Conservation (phyloP, 257 asterid genomes). For the Solanum chiquidenum region DNA sequence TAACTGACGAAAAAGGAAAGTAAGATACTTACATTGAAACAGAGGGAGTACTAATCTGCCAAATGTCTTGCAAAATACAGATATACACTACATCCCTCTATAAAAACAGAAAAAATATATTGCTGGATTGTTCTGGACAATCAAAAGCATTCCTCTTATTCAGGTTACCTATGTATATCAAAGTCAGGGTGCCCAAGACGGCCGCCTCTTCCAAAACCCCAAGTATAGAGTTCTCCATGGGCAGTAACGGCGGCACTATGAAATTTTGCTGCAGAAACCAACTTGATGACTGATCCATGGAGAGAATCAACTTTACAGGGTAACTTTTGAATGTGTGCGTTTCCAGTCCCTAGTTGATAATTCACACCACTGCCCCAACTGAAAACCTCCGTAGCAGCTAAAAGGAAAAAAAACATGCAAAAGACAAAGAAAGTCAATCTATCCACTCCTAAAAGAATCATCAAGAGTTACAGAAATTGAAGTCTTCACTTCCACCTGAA, state of each 20-base stretch:
- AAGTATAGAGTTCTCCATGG: slow-evolving; percentile 82
- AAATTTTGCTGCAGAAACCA: slow-evolving; percentile 83
- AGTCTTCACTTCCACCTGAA: slow-evolving; percentile 33
- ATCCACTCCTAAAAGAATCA: not conserved
- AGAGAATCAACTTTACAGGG: slow-evolving; percentile 96
- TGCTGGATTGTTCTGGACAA: not conserved
- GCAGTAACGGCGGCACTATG: slow-evolving; percentile 91
- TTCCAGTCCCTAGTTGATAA: slow-evolving; percentile 98
- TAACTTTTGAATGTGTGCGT: slow-evolving; percentile 86
- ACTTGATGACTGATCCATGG: slow-evolving; percentile 56
- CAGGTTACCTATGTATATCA: slow-evolving; percentile 80
- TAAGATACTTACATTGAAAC: not conserved
- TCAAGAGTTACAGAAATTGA: not conserved
- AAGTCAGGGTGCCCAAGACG: slow-evolving; percentile 98
- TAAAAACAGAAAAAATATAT: not conserved
- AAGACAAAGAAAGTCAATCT: slow-evolving; percentile 4
- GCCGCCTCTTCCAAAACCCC: slow-evolving; percentile 99
- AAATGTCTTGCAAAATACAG: not conserved
- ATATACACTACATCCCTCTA: not conserved
- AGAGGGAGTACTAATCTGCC: not conserved
- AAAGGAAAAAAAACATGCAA: slow-evolving; percentile 6
- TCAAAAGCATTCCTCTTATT: not conserved
- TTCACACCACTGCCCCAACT: slow-evolving; percentile 99
- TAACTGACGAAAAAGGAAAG: not conserved
- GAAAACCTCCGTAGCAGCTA: slow-evolving; percentile 81